A percentile compares a stretch with the other conserved stretches of the same genome.
Conservation (phyloP, 371 early-diverging fungal species). For the Scutellospora calospora region DNA sequence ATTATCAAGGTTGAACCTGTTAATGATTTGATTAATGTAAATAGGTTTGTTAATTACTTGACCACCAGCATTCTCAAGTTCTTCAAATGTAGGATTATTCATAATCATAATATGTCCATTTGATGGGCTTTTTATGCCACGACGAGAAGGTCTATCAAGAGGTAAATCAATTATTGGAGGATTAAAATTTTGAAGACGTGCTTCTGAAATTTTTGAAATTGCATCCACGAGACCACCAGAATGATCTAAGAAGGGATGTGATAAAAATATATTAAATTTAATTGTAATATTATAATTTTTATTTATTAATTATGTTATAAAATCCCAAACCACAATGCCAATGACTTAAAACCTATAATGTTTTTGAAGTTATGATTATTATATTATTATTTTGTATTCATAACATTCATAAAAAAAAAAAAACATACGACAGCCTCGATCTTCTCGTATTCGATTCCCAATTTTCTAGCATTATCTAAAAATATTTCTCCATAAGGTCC, state of each 20-base stretch:
- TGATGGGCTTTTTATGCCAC: background rate
- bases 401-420: too few species aligned
- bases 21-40: too few species aligned
- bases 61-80: background rate
- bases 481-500: too few species aligned
- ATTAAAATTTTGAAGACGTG: background rate
- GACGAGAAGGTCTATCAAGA: background rate
- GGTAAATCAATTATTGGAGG: background rate
- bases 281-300: too few species aligned
- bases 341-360: background rate
- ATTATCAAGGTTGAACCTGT: too few species aligned
- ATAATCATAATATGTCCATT: background rate
- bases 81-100: slow-evolving; percentile 5
- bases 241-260: background rate
- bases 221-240: background rate
- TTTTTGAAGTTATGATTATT: too few species aligned
- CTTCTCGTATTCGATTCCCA: too few species aligned
- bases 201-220: background rate
- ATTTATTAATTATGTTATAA: too few species aligned
- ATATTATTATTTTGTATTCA: too few species aligned
- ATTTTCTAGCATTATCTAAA: too few species aligned
- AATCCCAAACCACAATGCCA: slow-evolving; percentile 22
- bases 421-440: too few species aligned
- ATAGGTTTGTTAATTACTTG: too few species aligned
- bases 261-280: background rate